These are phyloP conservation scores for Fusarium tuaranense DNA, from an alignment of 2,329 filamentous ascomycete species.

Conservation along the genomic window DNA sequence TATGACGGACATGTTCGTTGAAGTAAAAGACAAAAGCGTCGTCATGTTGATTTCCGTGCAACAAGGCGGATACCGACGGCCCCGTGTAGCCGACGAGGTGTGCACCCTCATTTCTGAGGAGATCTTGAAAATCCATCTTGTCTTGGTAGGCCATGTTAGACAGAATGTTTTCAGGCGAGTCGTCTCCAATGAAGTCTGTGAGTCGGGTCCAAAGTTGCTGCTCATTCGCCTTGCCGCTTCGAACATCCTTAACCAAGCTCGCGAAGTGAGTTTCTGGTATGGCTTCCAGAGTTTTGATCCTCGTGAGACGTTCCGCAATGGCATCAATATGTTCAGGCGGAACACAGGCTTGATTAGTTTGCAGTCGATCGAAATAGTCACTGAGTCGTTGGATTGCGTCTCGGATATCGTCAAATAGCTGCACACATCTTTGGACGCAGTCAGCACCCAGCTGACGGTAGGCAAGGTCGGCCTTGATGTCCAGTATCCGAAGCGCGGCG, in stretches of 20 bases:
- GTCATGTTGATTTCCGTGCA: slow-evolving; percentile 1
- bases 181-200: background rate
- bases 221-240: background rate
- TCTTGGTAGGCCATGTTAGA: background rate
- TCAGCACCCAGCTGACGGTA: background rate
- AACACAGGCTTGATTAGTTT: background rate
- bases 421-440: background rate
- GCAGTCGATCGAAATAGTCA: background rate
- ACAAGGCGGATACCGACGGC: background rate
- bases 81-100: background rate
- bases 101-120: background rate
- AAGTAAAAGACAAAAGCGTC: slow-evolving; percentile 11
- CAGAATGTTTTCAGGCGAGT: background rate
- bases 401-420: background rate
- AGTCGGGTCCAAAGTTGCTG: background rate
- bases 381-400: background rate
- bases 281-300: background rate
- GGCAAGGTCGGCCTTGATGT: background rate
- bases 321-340: background rate
- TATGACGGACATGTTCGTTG: slow-evolving; percentile 6
- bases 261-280: background rate
- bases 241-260: background rate
- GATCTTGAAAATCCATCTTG: background rate
- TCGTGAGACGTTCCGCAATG: background rate
- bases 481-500: background rate